Evolutionary conservation across 352 stramenopile species (phyloP), one percentile per base, ranked within the genome.

Genomic region (Globisporangium takayamanum): DNA sequence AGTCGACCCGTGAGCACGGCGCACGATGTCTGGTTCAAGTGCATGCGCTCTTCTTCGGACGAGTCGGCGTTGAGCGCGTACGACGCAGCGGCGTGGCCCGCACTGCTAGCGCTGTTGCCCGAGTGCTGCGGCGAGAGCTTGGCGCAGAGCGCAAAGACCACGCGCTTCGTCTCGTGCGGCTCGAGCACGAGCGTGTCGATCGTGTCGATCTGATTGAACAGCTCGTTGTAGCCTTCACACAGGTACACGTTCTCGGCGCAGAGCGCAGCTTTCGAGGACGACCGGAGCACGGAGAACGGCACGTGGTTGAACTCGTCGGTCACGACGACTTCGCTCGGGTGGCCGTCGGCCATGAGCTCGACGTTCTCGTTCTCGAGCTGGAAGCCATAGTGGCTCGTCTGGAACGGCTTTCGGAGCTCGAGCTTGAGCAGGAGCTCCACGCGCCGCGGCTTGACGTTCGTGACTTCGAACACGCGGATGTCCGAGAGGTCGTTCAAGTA

Each of bases 321-420:
- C 5, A 60, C 52, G n/a, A 59, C 49, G 0, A 60, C 22, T 22
- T 66, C 63, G 46, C 78, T 67, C 22, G 66, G 69, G 36, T 72
- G 42, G 18, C 64, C 59, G 25, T 87, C 69, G 20, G 7, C 10
- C 50, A 85, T 67, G 50, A 87, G 76, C 46, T 61, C 77, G 28
- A 92, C 52, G 66, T 95, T 95, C 66, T 95, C 86, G 62, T 95
- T 95, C 58, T 95, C 80, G 26, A 92, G 76, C 60, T 95, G 86
- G 59, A 94, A 95, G n/a, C 73, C 72, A 67, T 74, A 92, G n/a
- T 67, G 57, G 49, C 73, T 94, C 18, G 60, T 48, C 50, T 92
- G 83, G 54, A 94, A 95, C 7, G 84, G 87, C 50, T 93, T 92
- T 52, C 82, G 78, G 57, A 94, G 66, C 59, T 95, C 85, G 7